phyloP scores from a whole-genome alignment of 805 yeast genomes.

The Cyberlindnera mississippiensis region DNA sequence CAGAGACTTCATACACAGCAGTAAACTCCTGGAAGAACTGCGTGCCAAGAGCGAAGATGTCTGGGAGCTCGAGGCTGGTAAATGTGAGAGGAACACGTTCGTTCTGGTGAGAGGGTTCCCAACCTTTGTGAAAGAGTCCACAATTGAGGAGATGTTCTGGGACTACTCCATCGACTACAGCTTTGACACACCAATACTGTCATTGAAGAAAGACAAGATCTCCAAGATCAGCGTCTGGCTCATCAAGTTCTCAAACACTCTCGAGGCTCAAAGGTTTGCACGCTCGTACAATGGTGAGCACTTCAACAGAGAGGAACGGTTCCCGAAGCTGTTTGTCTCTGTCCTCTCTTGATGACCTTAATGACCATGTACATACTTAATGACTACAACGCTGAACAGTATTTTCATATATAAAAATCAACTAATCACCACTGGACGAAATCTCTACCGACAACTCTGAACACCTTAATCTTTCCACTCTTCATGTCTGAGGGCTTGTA shows the following conservation, averaged over 20 bases:
- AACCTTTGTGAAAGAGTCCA: conserved; percentile 34
- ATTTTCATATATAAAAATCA: neutral
- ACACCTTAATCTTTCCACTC: conserved; percentile 75
- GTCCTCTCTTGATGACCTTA: conserved; percentile 21
- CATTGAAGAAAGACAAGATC: conserved; percentile 9
- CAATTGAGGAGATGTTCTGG: conserved; percentile 41
- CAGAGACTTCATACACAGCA: neutral
- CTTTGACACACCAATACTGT: conserved; percentile 11
- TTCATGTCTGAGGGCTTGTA: conserved; percentile 70
- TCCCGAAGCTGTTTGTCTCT: conserved; percentile 30
- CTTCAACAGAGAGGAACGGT: conserved; percentile 26
- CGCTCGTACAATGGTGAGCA: conserved; percentile 47
- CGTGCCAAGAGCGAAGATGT: neutral
- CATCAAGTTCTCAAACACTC: conserved; percentile 40
- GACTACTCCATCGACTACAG: conserved; percentile 40
- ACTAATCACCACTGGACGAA: conserved; percentile 64
- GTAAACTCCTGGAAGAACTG: conserved; percentile 3
- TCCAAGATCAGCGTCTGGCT: conserved; percentile 28
- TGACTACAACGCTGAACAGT: neutral
- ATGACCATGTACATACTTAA: neutral
- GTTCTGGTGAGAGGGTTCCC: conserved; percentile 46
- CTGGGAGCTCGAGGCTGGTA: neutral
- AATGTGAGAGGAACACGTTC: conserved; percentile 28
- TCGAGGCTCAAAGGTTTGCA: conserved; percentile 49
- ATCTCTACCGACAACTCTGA: conserved; percentile 70